Evolutionary conservation across 768 basidiomycete species (phyloP).

Genomic region (Leccinum incarnatum): DNA sequence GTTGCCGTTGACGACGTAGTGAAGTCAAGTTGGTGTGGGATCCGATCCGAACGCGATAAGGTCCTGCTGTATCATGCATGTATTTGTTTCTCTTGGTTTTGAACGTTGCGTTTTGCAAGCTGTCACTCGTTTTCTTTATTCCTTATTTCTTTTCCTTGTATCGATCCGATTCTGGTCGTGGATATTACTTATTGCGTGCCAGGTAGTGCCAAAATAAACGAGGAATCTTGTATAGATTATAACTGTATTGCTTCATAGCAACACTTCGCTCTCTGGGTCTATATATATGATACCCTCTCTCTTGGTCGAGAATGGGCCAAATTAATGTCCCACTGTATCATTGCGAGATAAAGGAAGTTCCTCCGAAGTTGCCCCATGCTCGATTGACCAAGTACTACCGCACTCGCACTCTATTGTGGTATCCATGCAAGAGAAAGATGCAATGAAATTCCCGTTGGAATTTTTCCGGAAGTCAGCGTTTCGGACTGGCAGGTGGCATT

Average conservation of each 20-base stretch:
- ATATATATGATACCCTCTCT: not conserved
- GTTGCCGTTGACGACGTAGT: not conserved
- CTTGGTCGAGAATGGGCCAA: not conserved
- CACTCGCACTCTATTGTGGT: no score
- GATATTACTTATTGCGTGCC: not conserved
- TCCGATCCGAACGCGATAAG: not conserved
- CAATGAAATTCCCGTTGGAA: not conserved
- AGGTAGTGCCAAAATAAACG: not conserved
- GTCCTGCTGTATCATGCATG: not conserved
- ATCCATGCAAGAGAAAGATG: not conserved
- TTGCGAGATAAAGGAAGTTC: no score
- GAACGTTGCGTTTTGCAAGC: not conserved
- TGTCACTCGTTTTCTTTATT: not conserved
- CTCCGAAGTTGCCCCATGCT: not conserved
- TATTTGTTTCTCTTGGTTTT: not conserved
- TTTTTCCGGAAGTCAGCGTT: not conserved
- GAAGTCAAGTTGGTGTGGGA: not conserved
- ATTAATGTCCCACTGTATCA: no score
- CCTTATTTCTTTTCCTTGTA: not conserved
- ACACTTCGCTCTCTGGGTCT: not conserved
- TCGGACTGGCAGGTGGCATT: not conserved
- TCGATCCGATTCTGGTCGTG: not conserved
- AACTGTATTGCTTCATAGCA: not conserved
- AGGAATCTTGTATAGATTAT: not conserved
- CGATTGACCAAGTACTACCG: no score